phyloP scores from a whole-genome alignment of 495 filamentous ascomycete genomes.

The Xylaria venustula region DNA sequence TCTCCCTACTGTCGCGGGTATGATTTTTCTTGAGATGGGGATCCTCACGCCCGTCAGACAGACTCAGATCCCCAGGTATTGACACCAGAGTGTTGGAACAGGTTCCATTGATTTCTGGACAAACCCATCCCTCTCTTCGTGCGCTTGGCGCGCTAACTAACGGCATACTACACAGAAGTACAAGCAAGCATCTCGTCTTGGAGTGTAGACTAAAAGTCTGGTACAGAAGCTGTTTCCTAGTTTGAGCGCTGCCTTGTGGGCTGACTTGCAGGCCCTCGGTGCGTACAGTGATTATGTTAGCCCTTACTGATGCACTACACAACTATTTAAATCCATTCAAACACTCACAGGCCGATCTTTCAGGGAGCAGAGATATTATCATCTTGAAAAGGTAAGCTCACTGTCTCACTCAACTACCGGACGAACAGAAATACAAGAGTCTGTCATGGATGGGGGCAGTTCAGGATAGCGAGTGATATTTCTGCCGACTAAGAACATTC shows the following conservation, averaged over 20 bases:
- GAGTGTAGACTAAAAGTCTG: not conserved
- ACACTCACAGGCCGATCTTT: constrained; percentile 1
- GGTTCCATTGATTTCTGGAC: not conserved
- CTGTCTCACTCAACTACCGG: not conserved
- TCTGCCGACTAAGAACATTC: not conserved
- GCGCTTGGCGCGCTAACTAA: not conserved
- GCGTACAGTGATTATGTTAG: not conserved
- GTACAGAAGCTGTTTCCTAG: not conserved
- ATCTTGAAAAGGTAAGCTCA: not conserved
- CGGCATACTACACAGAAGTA: not conserved
- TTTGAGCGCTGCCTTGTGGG: not conserved
- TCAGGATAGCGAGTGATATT: not conserved
- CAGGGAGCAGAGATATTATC: not conserved
- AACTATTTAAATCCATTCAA: not conserved
- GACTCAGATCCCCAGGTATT: constrained; percentile 6
- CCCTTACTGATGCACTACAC: not conserved
- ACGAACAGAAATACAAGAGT: not conserved
- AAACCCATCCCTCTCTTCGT: not conserved
- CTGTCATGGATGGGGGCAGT: not conserved
- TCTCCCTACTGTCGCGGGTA: constrained; percentile 12
- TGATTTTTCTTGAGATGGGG: not conserved
- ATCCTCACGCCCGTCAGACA: not conserved
- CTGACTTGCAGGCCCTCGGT: not conserved
- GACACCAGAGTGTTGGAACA: not conserved
- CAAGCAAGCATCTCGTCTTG: not conserved